A percentile compares a stretch with the other conserved stretches of the same genome.
These are phyloP conservation scores for Hyphodiscus sp. DNA, from an alignment of 2,329 filamentous ascomycete genomes.

Conservation along the genomic window DNA sequence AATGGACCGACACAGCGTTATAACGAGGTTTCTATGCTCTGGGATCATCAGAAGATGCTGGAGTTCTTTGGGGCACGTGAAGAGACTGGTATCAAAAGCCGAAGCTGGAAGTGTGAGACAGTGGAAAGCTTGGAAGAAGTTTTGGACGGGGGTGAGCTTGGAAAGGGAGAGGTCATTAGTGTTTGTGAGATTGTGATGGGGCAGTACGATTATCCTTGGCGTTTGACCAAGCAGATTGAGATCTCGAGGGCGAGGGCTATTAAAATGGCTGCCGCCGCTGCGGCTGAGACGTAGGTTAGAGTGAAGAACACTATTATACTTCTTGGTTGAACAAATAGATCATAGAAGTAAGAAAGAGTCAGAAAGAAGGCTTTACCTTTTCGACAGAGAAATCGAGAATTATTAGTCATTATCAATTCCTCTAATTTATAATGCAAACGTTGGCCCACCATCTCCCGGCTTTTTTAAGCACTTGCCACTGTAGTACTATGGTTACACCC, in stretches of 20 bases:
- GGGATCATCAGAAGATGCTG: constrained; percentile 44
- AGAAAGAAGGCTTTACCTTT: too few species aligned
- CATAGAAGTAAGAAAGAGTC: too few species aligned
- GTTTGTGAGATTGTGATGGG: constrained; percentile 14
- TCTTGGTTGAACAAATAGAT: too few species aligned
- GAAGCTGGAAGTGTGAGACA: constrained; percentile 34
- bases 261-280: neutral
- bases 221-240: neutral
- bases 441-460: too few species aligned
- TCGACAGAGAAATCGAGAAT: too few species aligned
- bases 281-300: neutral
- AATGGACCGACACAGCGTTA: constrained; percentile 47
- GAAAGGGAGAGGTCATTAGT: neutral
- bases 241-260: neutral
- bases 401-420: too few species aligned
- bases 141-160: constrained; percentile 2
- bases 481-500: too few species aligned
- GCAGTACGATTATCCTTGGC: constrained; percentile 14
- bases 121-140: constrained; percentile 48
- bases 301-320: too few species aligned
- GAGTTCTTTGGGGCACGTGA: constrained; percentile 41
- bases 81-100: constrained; percentile 29
- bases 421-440: too few species aligned
- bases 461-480: too few species aligned
- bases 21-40: constrained; percentile 46